Evolutionary conservation across 208 protist species (phyloP), one percentile per base, ranked within the genome.

Genomic region (Acanthamoeba sp.): DNA sequence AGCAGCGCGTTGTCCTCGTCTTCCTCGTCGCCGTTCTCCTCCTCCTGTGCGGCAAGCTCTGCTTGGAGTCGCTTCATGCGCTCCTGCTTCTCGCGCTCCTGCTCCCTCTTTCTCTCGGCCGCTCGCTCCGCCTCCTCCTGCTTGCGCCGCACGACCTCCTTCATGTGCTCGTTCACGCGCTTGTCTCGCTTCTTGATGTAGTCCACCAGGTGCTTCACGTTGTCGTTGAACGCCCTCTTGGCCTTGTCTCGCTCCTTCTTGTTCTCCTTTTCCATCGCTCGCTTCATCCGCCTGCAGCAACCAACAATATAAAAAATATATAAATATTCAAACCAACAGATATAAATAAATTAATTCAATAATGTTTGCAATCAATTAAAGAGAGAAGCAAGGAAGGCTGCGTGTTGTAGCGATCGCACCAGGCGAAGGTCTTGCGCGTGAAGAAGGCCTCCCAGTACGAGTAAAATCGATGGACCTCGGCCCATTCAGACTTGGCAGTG

Each of bases 201-300:
- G 20, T 94, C 59, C 34, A 95, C 95, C 10, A 97, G 50, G 80
- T 97, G 95, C 78, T 82, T 78, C 36, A 97, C 92, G 10, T 87
- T 87, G 24, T 96, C 95, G 42, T 97, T 97, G 48, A 92, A 96
- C 24, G 36, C 45, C 18, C 64, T 32, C 87, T 55, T 69, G 22
- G 78, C 91, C 38, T 93, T 94, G 2, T 34, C 29, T 24, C 96
- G 42, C 40, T 96, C 89, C 27, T 97, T 97, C 34, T 95, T 64
- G 57, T 97, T 97, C 48, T 97, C 96, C 73, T 97, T 97, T 48
- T 97, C 96, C 95, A 97, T 97, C 24, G 93, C 40, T 42, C 96
- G 82, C 80, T 94, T 95, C 20, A 97, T 94, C 32, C 93, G 40
- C 34, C 96, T 52, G 84, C 16, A 87, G 80, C 18, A 73, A 94